phyloP scores from a whole-genome alignment of 73 alveolate genomes.

The Tetrahymena elliotti region DNA sequence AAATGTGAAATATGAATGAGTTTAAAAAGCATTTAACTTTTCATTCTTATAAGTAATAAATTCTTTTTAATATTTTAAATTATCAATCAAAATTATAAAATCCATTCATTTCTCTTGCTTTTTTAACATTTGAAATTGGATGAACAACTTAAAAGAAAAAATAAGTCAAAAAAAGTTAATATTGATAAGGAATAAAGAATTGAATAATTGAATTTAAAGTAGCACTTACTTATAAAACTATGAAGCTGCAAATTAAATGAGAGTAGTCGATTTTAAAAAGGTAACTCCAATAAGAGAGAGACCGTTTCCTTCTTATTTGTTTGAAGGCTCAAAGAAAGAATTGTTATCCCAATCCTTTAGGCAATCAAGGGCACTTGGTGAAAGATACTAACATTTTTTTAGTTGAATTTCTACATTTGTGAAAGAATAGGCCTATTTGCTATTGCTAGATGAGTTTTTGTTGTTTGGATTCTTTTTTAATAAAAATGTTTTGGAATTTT shows the following conservation, averaged over 20 bases:
- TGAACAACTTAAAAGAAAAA: too few species aligned
- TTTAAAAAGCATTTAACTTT: not conserved
- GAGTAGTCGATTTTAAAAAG: not conserved
- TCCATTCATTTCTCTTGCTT: too few species aligned
- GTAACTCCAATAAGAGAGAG: not conserved
- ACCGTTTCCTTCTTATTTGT: not conserved
- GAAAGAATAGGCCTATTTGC: not conserved
- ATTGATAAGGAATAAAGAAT: not conserved
- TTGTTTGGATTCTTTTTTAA: not conserved
- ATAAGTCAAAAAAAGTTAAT: not conserved
- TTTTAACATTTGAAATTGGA: too few species aligned
- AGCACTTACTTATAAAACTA: not conserved
- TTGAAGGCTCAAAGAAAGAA: not conserved
- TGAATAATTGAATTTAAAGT: not conserved
- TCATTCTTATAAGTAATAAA: too few species aligned
- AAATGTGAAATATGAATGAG: not conserved
- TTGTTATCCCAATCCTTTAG: not conserved
- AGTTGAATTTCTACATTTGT: not conserved
- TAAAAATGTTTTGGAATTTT: not conserved
- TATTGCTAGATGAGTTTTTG: not conserved
- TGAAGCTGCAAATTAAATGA: not conserved
- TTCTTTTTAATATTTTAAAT: too few species aligned
- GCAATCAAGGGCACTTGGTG: not conserved
- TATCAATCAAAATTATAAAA: too few species aligned
- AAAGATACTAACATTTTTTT: not conserved